Conservation (phyloP, 1,284 basidiomycete genomes). For the Microbotryomycetes sp. region DNA sequence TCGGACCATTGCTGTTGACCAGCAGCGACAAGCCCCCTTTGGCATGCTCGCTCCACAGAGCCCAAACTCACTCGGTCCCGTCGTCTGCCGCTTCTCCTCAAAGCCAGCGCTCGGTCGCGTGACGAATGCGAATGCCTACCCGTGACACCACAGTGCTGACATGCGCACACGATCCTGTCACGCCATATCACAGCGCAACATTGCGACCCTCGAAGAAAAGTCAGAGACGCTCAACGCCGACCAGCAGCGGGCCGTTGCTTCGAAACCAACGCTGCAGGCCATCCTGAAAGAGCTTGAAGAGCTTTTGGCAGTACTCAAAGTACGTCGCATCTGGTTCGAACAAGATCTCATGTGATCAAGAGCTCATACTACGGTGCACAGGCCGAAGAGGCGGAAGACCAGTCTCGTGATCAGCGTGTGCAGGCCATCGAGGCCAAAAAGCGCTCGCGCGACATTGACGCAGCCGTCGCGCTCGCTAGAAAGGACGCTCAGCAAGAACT, state of each 20-base stretch:
- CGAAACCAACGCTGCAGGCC: slow-evolving; percentile 36
- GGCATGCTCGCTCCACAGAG: neutral
- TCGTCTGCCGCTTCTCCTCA: neutral
- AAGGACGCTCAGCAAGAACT: slow-evolving; percentile 30
- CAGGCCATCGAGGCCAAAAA: slow-evolving; percentile 30
- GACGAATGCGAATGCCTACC: neutral
- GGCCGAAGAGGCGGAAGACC: slow-evolving; percentile 36
- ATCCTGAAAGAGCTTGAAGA: slow-evolving; percentile 37
- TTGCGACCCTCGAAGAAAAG: slow-evolving; percentile 33
- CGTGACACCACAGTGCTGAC: too few species aligned
- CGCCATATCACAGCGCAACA: neutral
- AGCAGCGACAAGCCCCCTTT: too few species aligned
- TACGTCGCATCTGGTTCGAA: slow-evolving; percentile 2
- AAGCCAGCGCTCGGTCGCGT: neutral
- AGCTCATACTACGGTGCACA: slow-evolving; percentile 3
- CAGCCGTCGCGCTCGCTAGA: slow-evolving; percentile 31
- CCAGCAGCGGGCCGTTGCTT: slow-evolving; percentile 36
- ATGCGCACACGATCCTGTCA: neutral
- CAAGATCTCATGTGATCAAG: neutral
- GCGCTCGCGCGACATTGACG: slow-evolving; percentile 29
- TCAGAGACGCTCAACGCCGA: slow-evolving; percentile 36
- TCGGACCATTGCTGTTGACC: too few species aligned
- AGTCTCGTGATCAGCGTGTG: slow-evolving; percentile 27
- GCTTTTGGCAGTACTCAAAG: slow-evolving; percentile 35
- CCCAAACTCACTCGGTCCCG: neutral